A percentile compares a stretch with the other conserved stretches of the same genome.
Evolutionary conservation across 2,329 filamentous ascomycete genomes (phyloP).

Genomic region (Davidsoniella eucalypti): DNA sequence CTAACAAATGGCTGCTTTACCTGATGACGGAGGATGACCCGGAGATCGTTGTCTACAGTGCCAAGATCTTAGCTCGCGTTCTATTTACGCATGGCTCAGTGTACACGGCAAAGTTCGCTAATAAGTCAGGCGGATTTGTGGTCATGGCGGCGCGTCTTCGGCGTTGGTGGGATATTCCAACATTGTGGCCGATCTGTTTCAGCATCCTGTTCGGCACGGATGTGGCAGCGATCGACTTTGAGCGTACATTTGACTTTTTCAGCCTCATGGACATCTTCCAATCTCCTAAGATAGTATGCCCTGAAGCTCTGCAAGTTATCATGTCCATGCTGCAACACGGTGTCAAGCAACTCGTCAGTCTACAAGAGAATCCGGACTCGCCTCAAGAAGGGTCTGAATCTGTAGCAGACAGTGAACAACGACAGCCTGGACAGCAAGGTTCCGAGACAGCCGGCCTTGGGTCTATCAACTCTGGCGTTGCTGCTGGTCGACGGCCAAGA

Average conservation of each 20-base stretch:
- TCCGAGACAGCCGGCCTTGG: not conserved
- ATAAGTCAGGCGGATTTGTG: slow-evolving; percentile 71
- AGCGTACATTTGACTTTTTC: slow-evolving; percentile 56
- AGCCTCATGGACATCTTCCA: slow-evolving; percentile 61
- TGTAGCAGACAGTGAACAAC: not conserved
- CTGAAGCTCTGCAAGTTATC: slow-evolving; percentile 66
- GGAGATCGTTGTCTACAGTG: slow-evolving; percentile 63
- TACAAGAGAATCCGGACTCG: slow-evolving; percentile 43
- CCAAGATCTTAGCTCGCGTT: slow-evolving; percentile 69
- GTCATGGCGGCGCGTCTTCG: slow-evolving; percentile 71
- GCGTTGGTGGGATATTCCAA: slow-evolving; percentile 74
- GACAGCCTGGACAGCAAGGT: not conserved
- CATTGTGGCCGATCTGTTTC: slow-evolving; percentile 77
- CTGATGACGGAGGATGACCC: slow-evolving; percentile 75
- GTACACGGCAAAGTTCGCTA: slow-evolving; percentile 72
- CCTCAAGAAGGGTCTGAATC: not conserved
- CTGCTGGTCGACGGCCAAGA: slow-evolving; percentile 23
- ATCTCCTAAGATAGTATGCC: slow-evolving; percentile 50
- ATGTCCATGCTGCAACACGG: slow-evolving; percentile 78
- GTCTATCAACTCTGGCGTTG: not conserved
- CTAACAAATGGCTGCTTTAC: slow-evolving; percentile 92
- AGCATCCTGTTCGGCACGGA: slow-evolving; percentile 77
- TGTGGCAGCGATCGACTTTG: slow-evolving; percentile 56
- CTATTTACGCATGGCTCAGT: slow-evolving; percentile 64
- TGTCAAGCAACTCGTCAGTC: slow-evolving; percentile 50